Evolutionary conservation across 73 alveolate genomes (phyloP).

Genomic region (Uronychia binucleata): DNA sequence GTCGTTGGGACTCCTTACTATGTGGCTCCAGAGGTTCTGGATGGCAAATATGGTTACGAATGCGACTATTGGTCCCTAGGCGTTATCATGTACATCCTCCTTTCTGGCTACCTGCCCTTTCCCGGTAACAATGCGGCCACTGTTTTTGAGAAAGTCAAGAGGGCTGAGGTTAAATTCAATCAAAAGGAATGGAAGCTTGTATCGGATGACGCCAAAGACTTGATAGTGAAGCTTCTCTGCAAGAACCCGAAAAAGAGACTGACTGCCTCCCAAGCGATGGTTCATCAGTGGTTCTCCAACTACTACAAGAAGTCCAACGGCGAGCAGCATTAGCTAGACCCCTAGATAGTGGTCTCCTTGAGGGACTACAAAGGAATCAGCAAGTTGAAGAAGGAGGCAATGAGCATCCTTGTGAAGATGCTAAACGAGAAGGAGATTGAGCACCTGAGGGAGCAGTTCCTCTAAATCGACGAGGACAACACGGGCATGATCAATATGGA

Average conservation of each 20-base stretch:
- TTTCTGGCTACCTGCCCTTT: slow-evolving; percentile 88
- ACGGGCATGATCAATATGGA: slow-evolving; percentile 85
- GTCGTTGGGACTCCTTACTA: slow-evolving; percentile 91
- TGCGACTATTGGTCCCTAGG: slow-evolving; percentile 92
- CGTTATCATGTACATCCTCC: slow-evolving; percentile 78
- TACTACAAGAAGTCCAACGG: background rate
- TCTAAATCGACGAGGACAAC: slow-evolving; percentile 86
- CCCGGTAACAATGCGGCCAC: slow-evolving; percentile 77
- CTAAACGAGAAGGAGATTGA: slow-evolving; percentile 79
- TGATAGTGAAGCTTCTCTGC: background rate
- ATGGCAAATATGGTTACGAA: slow-evolving; percentile 83
- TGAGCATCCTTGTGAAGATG: slow-evolving; percentile 63
- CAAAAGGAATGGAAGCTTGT: slow-evolving; percentile 45
- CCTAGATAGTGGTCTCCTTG: slow-evolving; percentile 8
- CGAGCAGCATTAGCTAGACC: background rate
- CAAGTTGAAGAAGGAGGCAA: slow-evolving; percentile 71
- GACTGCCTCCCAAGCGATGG: background rate
- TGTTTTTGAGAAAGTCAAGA: slow-evolving; percentile 71
- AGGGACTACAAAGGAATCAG: slow-evolving; percentile 56
- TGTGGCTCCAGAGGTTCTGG: slow-evolving; percentile 93
- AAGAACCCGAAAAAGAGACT: background rate
- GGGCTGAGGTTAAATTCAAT: slow-evolving; percentile 38
- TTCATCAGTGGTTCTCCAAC: background rate
- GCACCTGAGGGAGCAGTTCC: slow-evolving; percentile 80
- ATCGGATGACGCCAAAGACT: slow-evolving; percentile 10